Base-by-base conservation (phyloP, 2,329 filamentous ascomycete genomes). In the Cladosporium halotolerans region DNA sequence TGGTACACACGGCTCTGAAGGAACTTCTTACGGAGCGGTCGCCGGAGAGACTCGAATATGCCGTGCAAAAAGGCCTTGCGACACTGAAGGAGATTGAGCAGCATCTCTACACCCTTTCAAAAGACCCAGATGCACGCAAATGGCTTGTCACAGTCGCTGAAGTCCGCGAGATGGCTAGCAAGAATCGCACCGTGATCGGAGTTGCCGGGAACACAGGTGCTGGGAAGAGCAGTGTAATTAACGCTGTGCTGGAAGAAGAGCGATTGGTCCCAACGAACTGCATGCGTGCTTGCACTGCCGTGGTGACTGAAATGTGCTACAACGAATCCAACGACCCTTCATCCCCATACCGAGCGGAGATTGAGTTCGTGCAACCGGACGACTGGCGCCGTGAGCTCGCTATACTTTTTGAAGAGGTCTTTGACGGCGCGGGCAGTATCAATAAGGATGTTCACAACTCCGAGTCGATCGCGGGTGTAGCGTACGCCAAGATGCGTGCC, bases 211-310 rank as follows among this genome's bases (percentile, higher is more conserved):
- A 77, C 51, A 85, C 83, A 0, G 81, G 82, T 0, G 76, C 79
- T 1, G 82, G 82, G 0, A 86, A 85, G 61, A 80, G 76, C 16
- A 81, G 78, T 1, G 70, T 84, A 0, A 83, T 85, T 63, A 85
- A 85, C 60, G 81, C 82, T 0, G 62, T 85, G 33, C 70, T 85
- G 0, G 80, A 84, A 31, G 79, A 85, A 59, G 79, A 84, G 57
- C 71, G 76, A n/a, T 67, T 80, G 13, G 72, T 74, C 0, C 75
- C 77, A 0, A 81, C 78, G 0, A 80, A 79, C 57, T 80, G 80
- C 61, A 79, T 84, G 75, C 69, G 79, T 28, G 81, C 82, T 1
- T 84, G 81, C 53, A 85, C 82, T 0, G 80, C 81, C 0, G 78
- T 80, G 0, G 75, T 82, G 0, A 85, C 81, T 0, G 81, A 85